phyloP scores from a whole-genome alignment of 495 filamentous ascomycete genomes.

The Haplographium delicatum region DNA sequence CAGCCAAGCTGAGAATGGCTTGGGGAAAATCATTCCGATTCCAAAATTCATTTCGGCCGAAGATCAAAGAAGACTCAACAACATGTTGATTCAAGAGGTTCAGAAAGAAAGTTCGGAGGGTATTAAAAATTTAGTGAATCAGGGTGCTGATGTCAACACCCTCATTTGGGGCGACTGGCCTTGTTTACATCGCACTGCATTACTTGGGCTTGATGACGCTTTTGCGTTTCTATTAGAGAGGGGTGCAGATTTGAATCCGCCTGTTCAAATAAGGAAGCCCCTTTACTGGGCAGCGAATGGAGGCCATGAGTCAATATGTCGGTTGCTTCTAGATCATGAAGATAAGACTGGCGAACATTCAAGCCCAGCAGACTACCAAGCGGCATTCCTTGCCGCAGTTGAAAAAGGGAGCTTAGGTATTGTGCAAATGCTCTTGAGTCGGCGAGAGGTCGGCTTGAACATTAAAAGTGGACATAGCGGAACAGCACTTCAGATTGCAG shows the following conservation, averaged over 20 bases:
- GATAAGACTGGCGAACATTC: background rate
- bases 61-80: constrained; percentile 10
- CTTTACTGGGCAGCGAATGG: constrained; percentile 11
- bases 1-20: background rate
- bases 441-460: constrained; percentile 10
- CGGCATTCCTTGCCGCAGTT: constrained; percentile 9
- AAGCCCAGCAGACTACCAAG: constrained; percentile 10
- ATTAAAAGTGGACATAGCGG: constrained; percentile 3
- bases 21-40: constrained; percentile 9
- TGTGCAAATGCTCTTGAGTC: constrained; percentile 5
- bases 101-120: constrained; percentile 8
- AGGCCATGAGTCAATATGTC: constrained; percentile 4
- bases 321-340: constrained; percentile 13
- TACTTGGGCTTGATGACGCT: constrained; percentile 13
- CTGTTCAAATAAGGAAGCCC: constrained; percentile 5
- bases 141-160: constrained; percentile 17
- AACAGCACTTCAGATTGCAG: constrained; percentile 3
- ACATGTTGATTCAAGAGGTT: constrained; percentile 6
- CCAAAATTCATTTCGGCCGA: constrained; percentile 10
- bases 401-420: constrained; percentile 8
- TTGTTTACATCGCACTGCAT: constrained; percentile 8
- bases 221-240: constrained; percentile 11
- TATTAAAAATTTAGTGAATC: constrained; percentile 9
- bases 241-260: constrained; percentile 21
- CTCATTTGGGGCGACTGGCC: constrained; percentile 18